Evolutionary conservation across 495 filamentous ascomycete species (phyloP).

Genomic region (Tuber melanosporum): DNA sequence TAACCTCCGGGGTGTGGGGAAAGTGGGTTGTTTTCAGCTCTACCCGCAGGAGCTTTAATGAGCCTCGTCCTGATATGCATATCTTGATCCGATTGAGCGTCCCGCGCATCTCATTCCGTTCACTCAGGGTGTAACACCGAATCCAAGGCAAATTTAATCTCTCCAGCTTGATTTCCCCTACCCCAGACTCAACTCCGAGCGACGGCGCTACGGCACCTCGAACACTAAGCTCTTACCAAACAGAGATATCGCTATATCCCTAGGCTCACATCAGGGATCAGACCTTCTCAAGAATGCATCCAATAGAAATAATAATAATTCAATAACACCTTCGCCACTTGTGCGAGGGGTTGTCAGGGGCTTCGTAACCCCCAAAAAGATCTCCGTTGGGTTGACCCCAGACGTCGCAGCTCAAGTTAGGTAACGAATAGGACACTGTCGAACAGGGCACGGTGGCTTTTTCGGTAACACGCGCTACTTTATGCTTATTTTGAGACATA

Average conservation of each 20-base stretch:
- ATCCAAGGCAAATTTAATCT: background rate
- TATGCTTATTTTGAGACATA: conserved; percentile 1
- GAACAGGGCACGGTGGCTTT: background rate
- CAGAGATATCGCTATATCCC: background rate
- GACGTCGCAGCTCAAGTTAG: background rate
- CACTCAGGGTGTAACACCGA: background rate
- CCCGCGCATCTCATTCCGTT: background rate
- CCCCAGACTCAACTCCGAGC: background rate
- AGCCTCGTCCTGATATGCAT: background rate
- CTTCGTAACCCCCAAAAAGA: background rate
- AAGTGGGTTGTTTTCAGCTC: background rate
- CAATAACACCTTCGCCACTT: background rate
- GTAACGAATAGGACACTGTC: background rate
- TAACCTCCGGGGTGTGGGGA: background rate
- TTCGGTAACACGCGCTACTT: background rate
- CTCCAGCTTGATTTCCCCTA: background rate
- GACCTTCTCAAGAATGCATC: background rate
- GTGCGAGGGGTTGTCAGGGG: background rate
- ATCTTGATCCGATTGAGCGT: background rate
- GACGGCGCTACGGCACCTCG: background rate
- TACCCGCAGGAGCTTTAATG: background rate
- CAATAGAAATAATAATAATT: background rate
- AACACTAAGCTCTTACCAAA: background rate
- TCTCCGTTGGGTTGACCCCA: background rate
- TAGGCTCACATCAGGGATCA: background rate